Evolutionary conservation across 2,329 filamentous ascomycete genomes (phyloP), one percentile per base, ranked within the genome.

Genomic region (Lasiodiplodia sp.): DNA sequence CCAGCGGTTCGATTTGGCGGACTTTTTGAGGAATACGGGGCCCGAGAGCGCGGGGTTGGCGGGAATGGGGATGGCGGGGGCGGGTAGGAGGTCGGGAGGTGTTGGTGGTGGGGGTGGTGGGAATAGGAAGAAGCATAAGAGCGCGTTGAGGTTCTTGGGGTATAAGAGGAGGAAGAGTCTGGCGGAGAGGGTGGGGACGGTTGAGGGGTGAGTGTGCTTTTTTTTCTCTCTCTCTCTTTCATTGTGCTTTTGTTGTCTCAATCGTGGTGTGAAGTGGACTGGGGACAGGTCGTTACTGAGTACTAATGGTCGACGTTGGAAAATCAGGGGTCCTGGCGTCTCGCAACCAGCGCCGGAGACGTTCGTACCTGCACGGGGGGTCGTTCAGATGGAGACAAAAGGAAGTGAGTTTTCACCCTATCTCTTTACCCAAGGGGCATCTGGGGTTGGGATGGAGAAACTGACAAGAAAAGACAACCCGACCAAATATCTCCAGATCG

Each of bases 21-120:
- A 74, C 57, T 82, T 81, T 66, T 69, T 82, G 60, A 74, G 74
- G 68, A 79, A 77, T 7, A 81, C 79, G 5, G 79, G 77, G 23
- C 80, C 80, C 7, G 64, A 69, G 40, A 47, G 14, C 23, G 40
- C 37, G n/a, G 51, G 37, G 53, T 47, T 53, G 55, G 40, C 28
- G n/a, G 4, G 21, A 44, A 49, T 23, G 66, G 34, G 44, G 44
- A 47, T 47, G 8, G 7, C 21, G 7, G 44, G 60, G 25, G 40
- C 38, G 56, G 57, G 66, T 38, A 21, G 53, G 31, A 18, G 53
- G 31, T 6, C 8, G 11, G 28, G 37, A 23, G 7, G 56, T 25
- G 60, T 11, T 11, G 16, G 25, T 21, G 55, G 18, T 18, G 52
- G 52, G 12, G 16, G 52, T 3, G 52, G 52, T 21, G 52, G 52